These are phyloP conservation scores for Lactarius evosmus DNA, from an alignment of 768 basidiomycete species.

Conservation along the genomic window DNA sequence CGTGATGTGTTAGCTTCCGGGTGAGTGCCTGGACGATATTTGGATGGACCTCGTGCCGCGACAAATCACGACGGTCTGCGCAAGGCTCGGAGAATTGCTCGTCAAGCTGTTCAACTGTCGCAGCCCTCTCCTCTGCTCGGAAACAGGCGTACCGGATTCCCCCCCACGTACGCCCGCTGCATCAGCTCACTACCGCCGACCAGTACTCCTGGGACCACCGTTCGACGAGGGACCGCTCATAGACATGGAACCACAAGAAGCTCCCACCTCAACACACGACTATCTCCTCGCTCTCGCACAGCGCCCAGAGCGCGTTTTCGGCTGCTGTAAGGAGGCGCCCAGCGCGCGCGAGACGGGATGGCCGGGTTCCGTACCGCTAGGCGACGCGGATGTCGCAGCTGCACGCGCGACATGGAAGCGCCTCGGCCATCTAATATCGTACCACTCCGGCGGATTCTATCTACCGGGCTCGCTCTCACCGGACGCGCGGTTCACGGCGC, in stretches of 20 bases:
- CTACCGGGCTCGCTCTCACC: slow-evolving; percentile 31
- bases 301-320: slow-evolving; percentile 33
- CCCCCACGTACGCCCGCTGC: slow-evolving; percentile 17
- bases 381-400: slow-evolving; percentile 29
- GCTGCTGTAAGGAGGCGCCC: not conserved
- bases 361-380: slow-evolving; percentile 27
- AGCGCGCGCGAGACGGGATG: slow-evolving; percentile 25
- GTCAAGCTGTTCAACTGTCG: slow-evolving; percentile 33
- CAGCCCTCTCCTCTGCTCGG: slow-evolving; percentile 31
- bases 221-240: slow-evolving; percentile 33
- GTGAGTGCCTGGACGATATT: slow-evolving; percentile 31
- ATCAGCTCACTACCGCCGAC: slow-evolving; percentile 21
- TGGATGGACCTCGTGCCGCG: slow-evolving; percentile 31
- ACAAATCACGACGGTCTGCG: slow-evolving; percentile 30
- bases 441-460: slow-evolving; percentile 36
- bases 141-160: slow-evolving; percentile 30
- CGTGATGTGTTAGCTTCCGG: slow-evolving; percentile 29
- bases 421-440: slow-evolving; percentile 29
- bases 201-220: slow-evolving; percentile 31
- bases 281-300: slow-evolving; percentile 33
- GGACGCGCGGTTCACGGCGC: slow-evolving; percentile 31
- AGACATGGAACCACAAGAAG: slow-evolving; percentile 30
- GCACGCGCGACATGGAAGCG: slow-evolving; percentile 33
- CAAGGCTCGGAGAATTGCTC: slow-evolving; percentile 32
- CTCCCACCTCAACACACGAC: slow-evolving; percentile 30